Conservation (phyloP, 805 yeast species). For the Komagataella pseudopastoris region DNA sequence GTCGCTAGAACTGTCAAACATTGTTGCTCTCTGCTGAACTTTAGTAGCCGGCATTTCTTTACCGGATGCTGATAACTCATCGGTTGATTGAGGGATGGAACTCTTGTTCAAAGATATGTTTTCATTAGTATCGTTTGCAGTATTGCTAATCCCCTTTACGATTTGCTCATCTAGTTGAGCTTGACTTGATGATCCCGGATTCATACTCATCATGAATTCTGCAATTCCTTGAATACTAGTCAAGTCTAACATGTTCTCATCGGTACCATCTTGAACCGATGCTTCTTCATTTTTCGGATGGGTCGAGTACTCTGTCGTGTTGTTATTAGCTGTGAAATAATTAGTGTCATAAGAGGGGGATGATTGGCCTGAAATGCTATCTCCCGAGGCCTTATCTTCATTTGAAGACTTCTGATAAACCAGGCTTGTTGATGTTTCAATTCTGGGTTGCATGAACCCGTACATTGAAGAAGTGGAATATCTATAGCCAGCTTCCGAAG, state of each 20-base stretch:
- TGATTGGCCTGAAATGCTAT: background rate
- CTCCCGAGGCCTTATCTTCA: background rate
- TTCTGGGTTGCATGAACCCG: background rate
- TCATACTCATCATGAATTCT: slow-evolving; percentile 25
- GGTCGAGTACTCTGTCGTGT: background rate
- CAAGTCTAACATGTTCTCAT: slow-evolving; percentile 1
- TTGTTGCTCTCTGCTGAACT: background rate
- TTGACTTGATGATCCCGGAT: slow-evolving; percentile 3
- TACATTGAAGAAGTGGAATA: background rate
- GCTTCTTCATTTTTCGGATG: background rate
- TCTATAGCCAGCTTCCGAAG: background rate
- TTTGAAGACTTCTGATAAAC: background rate
- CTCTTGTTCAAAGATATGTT: background rate
- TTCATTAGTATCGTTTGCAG: background rate
- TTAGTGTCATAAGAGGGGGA: background rate
- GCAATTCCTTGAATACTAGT: slow-evolving; percentile 4
- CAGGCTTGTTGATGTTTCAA: background rate
- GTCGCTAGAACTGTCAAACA: background rate
- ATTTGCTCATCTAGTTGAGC: no score
- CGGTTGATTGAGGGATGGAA: background rate
- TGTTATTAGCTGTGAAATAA: background rate
- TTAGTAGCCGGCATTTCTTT: background rate
- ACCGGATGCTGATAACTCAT: background rate
- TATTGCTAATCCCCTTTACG: background rate
- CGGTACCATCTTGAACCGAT: slow-evolving; percentile 3